These are phyloP conservation scores for Wickerhamomyces kurtzmanii DNA, from an alignment of 805 yeast genomes.

Conservation along the genomic window DNA sequence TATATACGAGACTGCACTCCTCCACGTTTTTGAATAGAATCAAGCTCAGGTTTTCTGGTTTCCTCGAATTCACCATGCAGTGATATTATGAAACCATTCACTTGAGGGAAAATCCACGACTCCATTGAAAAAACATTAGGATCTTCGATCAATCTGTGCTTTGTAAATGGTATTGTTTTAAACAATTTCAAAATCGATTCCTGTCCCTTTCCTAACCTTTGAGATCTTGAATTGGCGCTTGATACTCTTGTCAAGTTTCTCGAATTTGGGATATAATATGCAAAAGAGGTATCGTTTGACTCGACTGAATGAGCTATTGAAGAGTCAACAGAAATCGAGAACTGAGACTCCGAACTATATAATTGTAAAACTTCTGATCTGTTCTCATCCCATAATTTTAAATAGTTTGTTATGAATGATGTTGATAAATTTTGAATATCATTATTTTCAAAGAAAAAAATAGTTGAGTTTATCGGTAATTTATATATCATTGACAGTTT, in stretches of 20 bases:
- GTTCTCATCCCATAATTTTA: constrained; percentile 75
- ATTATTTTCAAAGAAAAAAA: constrained; percentile 73
- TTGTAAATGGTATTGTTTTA: constrained; percentile 63
- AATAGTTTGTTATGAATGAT: constrained; percentile 67
- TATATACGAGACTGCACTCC: constrained; percentile 15
- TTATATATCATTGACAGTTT: constrained; percentile 40
- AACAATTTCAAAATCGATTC: constrained; percentile 55
- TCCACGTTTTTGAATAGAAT: constrained; percentile 18
- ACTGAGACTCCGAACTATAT: constrained; percentile 78
- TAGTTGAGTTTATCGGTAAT: constrained; percentile 46
- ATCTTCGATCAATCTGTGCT: constrained; percentile 54
- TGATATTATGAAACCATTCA: constrained; percentile 68
- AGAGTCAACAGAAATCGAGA: constrained; percentile 71
- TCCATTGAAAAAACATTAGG: constrained; percentile 73
- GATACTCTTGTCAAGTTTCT: constrained; percentile 65
- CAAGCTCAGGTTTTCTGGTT: constrained; percentile 39
- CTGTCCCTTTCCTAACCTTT: constrained; percentile 59
- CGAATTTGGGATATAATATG: constrained; percentile 61
- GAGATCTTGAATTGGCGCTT: constrained; percentile 40
- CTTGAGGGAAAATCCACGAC: constrained; percentile 57
- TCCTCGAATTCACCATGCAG: constrained; percentile 86
- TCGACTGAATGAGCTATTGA: constrained; percentile 44
- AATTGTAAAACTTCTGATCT: constrained; percentile 59
- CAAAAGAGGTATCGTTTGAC: constrained; percentile 35
- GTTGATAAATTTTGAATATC: constrained; percentile 64